phyloP scores from a whole-genome alignment of 1,284 basidiomycete species.

The Cryptococcus floricola region DNA sequence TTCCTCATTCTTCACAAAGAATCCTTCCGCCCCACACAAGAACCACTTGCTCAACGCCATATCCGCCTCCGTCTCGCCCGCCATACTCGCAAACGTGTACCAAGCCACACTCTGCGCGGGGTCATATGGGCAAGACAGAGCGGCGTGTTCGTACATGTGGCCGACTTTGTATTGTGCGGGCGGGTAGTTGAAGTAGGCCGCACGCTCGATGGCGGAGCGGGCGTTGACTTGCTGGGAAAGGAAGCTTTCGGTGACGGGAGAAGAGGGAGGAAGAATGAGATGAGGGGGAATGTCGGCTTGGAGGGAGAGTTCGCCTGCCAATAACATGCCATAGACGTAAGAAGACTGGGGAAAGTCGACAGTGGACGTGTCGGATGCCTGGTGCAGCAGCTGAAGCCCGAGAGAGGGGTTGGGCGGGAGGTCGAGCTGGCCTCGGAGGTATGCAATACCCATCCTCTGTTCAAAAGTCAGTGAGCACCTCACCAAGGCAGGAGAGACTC shows the following conservation, averaged over 20 bases:
- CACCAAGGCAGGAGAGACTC: conserved; percentile 45
- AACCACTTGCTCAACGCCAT: conserved; percentile 97
- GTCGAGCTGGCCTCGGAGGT: conserved; percentile 79
- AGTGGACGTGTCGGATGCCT: conserved; percentile 72
- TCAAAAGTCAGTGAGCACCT: background rate
- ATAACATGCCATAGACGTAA: conserved; percentile 72
- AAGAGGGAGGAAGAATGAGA: conserved; percentile 54
- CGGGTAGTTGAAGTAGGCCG: conserved; percentile 79
- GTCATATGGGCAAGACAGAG: conserved; percentile 80
- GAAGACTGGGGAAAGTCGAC: conserved; percentile 76
- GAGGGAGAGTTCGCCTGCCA: conserved; percentile 66
- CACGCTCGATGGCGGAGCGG: conserved; percentile 65
- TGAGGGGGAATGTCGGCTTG: conserved; percentile 56
- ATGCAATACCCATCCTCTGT: conserved; percentile 84
- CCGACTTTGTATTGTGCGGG: conserved; percentile 93
- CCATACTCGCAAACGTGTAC: conserved; percentile 76
- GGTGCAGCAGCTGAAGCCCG: conserved; percentile 69
- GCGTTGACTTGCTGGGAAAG: conserved; percentile 52
- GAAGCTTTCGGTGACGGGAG: conserved; percentile 40
- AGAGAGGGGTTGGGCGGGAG: conserved; percentile 56
- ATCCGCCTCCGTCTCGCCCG: conserved; percentile 85
- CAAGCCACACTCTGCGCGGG: conserved; percentile 87
- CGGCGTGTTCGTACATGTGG: conserved; percentile 85
- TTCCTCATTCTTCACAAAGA: conserved; percentile 82
- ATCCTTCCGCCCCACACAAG: conserved; percentile 74